phyloP scores from a whole-genome alignment of 2,329 filamentous ascomycete genomes.

The Hymenotorrendiella dingleyae region DNA sequence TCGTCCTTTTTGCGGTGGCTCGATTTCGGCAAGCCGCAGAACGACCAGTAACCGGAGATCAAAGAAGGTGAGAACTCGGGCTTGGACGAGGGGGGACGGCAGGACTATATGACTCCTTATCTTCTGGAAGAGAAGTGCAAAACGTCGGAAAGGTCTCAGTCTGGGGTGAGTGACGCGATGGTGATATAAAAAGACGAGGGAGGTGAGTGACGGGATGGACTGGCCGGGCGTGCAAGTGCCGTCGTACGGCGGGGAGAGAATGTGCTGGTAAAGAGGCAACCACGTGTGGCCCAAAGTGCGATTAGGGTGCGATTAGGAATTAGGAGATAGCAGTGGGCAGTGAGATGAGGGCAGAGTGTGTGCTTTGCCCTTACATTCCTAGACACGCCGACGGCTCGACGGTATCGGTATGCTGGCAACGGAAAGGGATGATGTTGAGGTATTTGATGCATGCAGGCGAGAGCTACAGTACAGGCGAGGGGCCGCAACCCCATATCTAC shows the following conservation, averaged over 20 bases:
- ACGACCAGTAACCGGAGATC: not conserved
- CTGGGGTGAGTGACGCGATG: slow-evolving; percentile 8
- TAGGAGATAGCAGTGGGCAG: too few relatives aligned
- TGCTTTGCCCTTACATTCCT: not conserved
- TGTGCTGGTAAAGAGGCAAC: not conserved
- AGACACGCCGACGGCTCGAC: not conserved
- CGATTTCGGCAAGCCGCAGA: too few relatives aligned
- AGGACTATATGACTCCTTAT: not conserved
- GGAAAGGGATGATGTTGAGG: too few relatives aligned
- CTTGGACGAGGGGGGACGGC: too few relatives aligned
- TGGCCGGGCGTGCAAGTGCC: not conserved
- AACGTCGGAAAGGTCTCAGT: not conserved
- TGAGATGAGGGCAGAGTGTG: not conserved
- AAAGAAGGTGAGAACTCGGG: not conserved
- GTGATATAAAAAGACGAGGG: slow-evolving; percentile 3
- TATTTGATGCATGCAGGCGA: too few relatives aligned
- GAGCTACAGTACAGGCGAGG: too few relatives aligned
- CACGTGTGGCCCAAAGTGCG: too few relatives aligned
- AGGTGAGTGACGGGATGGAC: not conserved
- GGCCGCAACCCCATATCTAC: too few relatives aligned
- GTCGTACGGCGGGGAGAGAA: not conserved
- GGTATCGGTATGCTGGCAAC: too few relatives aligned
- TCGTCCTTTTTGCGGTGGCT: too few relatives aligned
- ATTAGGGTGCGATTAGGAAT: too few relatives aligned
- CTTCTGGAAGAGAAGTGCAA: not conserved